phyloP scores from a whole-genome alignment of 1,284 basidiomycete genomes.

The Takashimella koratensis region DNA sequence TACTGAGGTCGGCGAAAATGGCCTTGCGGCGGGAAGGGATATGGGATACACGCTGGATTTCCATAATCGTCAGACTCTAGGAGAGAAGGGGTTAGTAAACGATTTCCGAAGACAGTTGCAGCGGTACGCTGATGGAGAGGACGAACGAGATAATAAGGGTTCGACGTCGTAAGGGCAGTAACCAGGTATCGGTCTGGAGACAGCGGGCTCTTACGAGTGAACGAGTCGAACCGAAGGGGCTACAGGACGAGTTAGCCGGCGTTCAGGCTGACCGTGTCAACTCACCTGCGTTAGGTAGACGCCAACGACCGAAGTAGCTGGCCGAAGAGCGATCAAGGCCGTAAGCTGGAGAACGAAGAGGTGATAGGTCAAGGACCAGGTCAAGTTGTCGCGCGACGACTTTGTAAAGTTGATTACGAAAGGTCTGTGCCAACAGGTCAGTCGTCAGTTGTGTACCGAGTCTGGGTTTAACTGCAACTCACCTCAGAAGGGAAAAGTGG shows the following conservation, averaged over 20 bases:
- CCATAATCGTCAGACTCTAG: conserved; percentile 44
- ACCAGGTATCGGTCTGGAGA: conserved; percentile 35
- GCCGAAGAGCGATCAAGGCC: conserved; percentile 21
- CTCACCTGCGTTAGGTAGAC: conserved; percentile 37
- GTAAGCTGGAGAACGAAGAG: conserved; percentile 27
- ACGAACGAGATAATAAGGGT: conserved; percentile 34
- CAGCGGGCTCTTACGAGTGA: conserved; percentile 35
- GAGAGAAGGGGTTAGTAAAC: not conserved
- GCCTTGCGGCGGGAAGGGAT: conserved; percentile 23
- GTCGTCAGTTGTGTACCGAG: not conserved
- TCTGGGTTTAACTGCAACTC: not conserved
- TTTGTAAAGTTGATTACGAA: conserved; percentile 41
- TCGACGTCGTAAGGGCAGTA: conserved; percentile 30
- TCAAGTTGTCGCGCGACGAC: conserved; percentile 20
- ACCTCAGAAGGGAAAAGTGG: conserved; percentile 9
- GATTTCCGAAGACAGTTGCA: not conserved
- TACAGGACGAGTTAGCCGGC: conserved; percentile 8
- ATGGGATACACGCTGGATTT: conserved; percentile 35
- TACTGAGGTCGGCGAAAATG: conserved; percentile 34
- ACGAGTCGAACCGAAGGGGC: conserved; percentile 36
- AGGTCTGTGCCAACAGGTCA: conserved; percentile 16
- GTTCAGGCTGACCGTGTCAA: not conserved
- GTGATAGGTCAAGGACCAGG: conserved; percentile 23
- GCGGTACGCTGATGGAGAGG: not conserved
- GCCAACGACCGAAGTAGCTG: conserved; percentile 28